phyloP scores from a whole-genome alignment of 1,284 basidiomycete genomes.

The Ceratobasidium sp. region DNA sequence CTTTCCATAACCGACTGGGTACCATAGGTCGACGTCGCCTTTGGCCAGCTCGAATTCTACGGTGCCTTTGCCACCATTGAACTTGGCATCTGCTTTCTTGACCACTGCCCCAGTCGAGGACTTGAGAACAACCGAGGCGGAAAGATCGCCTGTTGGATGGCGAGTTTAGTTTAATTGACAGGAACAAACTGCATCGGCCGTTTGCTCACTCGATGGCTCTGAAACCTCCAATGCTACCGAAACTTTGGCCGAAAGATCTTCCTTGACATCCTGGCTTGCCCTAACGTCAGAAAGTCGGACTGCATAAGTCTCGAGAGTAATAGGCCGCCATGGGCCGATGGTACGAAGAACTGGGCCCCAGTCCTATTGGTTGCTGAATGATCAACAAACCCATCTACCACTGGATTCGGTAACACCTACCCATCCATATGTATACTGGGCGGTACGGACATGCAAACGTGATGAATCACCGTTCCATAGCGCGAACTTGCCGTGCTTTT shows the following conservation, averaged over 20 bases:
- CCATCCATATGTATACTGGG: constrained; percentile 74
- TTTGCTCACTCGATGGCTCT: constrained; percentile 41
- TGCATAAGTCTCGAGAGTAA: constrained; percentile 71
- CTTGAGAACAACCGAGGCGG: constrained; percentile 58
- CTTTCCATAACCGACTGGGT: constrained; percentile 79
- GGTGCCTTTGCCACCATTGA: constrained; percentile 51
- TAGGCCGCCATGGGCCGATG: constrained; percentile 78
- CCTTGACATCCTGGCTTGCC: constrained; percentile 50
- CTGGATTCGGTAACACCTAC: background rate
- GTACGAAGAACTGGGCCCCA: constrained; percentile 85
- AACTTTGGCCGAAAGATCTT: constrained; percentile 48
- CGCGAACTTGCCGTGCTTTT: constrained; percentile 61
- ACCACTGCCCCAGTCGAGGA: constrained; percentile 54
- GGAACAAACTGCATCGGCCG: background rate
- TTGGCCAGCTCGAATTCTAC: constrained; percentile 60
- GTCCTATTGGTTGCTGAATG: constrained; percentile 76
- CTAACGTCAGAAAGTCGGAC: constrained; percentile 67
- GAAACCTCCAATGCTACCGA: constrained; percentile 39
- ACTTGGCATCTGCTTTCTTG: constrained; percentile 48
- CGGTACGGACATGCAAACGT: constrained; percentile 85
- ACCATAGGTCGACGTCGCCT: constrained; percentile 76
- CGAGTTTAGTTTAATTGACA: background rate
- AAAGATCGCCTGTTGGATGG: constrained; percentile 38
- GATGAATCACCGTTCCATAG: constrained; percentile 90
- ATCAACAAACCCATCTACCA: background rate